Evolutionary conservation across 108 stramenopile genomes (phyloP).

Genomic region (Heterococcus sp.): DNA sequence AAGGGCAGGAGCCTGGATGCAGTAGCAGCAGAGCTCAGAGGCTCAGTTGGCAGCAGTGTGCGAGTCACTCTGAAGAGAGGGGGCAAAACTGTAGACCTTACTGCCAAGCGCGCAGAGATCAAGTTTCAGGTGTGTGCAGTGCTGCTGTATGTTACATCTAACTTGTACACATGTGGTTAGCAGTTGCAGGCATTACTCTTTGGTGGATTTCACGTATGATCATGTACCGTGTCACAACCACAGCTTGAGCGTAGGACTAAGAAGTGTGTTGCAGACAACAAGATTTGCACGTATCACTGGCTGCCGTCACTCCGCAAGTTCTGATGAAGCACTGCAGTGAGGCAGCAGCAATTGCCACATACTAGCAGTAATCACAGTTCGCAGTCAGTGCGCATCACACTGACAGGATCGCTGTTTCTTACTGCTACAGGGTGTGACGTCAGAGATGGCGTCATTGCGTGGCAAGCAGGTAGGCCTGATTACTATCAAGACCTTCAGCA

Average conservation of each 20-base stretch:
- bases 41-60: slow-evolving; percentile 25
- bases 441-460: not conserved
- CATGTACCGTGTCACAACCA: not conserved
- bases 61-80: slow-evolving; percentile 60
- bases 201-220: not conserved
- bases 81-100: slow-evolving; percentile 73
- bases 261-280: no score
- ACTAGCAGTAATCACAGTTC: no score
- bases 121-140: not conserved
- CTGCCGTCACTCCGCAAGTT: no score
- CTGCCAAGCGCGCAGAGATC: slow-evolving; percentile 57
- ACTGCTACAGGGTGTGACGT: slow-evolving; percentile 10
- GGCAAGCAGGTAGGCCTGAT: slow-evolving; percentile 15
- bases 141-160: not conserved
- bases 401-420: no score
- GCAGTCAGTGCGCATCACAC: no score
- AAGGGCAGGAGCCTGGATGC: no score
- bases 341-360: no score
- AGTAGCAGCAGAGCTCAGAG: slow-evolving; percentile 29
- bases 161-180: not conserved
- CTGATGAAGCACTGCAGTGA: no score
- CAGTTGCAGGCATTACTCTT: not conserved
- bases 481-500: slow-evolving; percentile 30
- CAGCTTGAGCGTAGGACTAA: no score
- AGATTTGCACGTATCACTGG: no score